Base-by-base conservation (phyloP, 208 protist species). In the Leishmania tropica region DNA sequence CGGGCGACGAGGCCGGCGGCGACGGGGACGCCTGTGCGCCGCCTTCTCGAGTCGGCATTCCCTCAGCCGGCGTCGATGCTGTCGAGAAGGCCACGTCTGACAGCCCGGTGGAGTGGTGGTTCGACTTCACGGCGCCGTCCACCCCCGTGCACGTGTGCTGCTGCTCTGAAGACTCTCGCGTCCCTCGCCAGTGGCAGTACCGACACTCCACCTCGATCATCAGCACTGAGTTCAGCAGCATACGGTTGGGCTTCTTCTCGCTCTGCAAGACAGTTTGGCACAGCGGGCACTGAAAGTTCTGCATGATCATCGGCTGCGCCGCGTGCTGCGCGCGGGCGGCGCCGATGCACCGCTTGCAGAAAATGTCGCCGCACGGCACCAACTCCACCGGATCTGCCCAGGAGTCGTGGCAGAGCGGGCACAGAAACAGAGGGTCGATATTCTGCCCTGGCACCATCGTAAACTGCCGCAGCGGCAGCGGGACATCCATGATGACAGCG, bases 321-420 rank as follows among this genome's bases (percentile, higher is more conserved):
- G 77, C 73, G 72, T 85, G 82, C 77, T 78, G 37, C 42, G 77
- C 42, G 37, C 77, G 78, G 21, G 82, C 70, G 21, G 56, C 64
- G 42, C 62, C 64, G 62, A 94, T 83, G 81, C 94, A 97, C 28
- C 76, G 67, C 28, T 58, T 28, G 76, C 94, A 97, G 75, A 92
- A 96, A 81, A 89, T 91, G 42, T 93, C 86, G 13, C 86, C 83
- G 76, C 90, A 93, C 1, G 83, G 81, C 11, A 81, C 72, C 47
- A 86, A 62, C 67, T 93, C 90, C 8, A 86, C 79, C 1, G 90
- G 90, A 54, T 95, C 65, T 35, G 87, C 90, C 93, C 91, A 95
- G 19, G 89, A 91, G 82, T 96, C 93, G 35, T 94, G 77, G 79
- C 93, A 96, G 15, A 96, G 65, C 1, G 87, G 86, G 71, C 93